phyloP scores from a whole-genome alignment of 305 asterid species.

The Fraxinus floribunda region DNA sequence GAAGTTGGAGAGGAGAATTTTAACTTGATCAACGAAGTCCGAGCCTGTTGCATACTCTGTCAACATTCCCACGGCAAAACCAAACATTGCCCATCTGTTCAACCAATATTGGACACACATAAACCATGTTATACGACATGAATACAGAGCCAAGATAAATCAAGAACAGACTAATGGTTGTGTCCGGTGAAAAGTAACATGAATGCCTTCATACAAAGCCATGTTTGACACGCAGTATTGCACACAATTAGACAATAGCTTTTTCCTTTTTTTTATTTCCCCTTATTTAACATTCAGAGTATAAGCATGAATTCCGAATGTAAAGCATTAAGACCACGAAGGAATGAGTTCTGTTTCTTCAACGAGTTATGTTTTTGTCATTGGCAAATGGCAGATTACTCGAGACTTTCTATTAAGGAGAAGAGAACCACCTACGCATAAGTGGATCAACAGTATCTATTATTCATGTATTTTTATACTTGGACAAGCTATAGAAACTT shows the following conservation, averaged over 20 bases:
- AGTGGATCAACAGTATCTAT: not conserved
- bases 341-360: not conserved
- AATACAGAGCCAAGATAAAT: not conserved
- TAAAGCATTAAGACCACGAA: not conserved
- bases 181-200: not conserved
- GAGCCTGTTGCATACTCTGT: constrained; percentile 99
- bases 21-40: constrained; percentile 92
- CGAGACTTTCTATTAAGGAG: not conserved
- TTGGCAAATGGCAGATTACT: not conserved
- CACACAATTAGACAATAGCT: not conserved
- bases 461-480: too few species aligned
- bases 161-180: not conserved
- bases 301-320: not conserved
- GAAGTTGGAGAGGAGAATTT: constrained; percentile 91
- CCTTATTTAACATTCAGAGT: not conserved
- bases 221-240: not conserved
- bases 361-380: not conserved
- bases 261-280: not conserved
- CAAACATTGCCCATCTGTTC: constrained; percentile 99
- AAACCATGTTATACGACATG: not conserved
- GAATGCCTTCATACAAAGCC: not conserved
- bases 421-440: not conserved
- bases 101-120: constrained; percentile 13
- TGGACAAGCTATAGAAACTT: not conserved
- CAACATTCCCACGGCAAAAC: constrained; percentile 91